Base-by-base conservation (phyloP, 805 yeast species). In the Teunomyces stri region DNA sequence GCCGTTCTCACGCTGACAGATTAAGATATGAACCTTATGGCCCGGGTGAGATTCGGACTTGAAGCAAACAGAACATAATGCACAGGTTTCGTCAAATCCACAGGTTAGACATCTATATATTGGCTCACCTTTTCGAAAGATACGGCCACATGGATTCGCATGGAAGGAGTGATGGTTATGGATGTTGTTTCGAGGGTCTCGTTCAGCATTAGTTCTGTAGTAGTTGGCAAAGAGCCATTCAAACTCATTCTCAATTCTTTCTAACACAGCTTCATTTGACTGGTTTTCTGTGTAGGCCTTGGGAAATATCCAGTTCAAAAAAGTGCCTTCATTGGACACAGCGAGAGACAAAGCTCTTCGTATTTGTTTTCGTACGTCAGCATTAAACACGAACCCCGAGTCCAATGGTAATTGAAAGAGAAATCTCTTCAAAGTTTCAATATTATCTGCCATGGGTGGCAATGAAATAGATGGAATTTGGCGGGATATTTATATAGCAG, bases 51-150 rank as follows among this genome's bases (percentile, higher is more conserved):
- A 74, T 3, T 79, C 81, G 2, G 82, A 80, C 43, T 83, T 80
- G 66, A 74, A 91, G 61, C 98, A 91, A 49, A 76, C 70, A 9
- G 83, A 76, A 62, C 98, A 91, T 7, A 91, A 66, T 0, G 91
- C 96, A 64, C 95, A 86, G 0, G 92, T 83, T 39, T 87, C 96
- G 59, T 89, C 96, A 43, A 76, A 76, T 0, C 89, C 91, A 66
- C 95, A 75, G 29, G 91, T 78, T 29, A 82, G 57, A 60, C 96
- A 89, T 36, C 90, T 72, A 60, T 86, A 86, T 3, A 89, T 84
- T 0, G 94, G 90, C 59, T 88, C 96, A 5, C 96, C 96, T 42
- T 82, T 78, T 40, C 79, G 72, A 56, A 89, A 85, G 44, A 82
- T 81, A 16, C 84, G 71, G 1, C 89, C 85, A 62, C 96, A 89